Conservation (phyloP, 1,284 basidiomycete genomes). For the Microbotryum saponariae region DNA sequence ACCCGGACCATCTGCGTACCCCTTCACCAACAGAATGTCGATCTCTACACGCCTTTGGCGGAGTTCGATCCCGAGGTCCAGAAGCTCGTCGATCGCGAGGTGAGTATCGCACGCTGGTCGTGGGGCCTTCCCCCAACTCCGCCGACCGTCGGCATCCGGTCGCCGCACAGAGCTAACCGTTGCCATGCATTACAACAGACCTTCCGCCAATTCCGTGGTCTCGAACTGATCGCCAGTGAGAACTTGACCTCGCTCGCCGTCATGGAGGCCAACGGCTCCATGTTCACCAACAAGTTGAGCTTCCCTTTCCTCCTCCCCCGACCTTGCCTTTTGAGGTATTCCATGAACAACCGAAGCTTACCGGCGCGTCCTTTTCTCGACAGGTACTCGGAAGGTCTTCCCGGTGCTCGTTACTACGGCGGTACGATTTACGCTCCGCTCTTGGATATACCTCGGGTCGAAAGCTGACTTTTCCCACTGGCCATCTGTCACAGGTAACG, state of each 20-base stretch:
- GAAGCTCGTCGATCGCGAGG: conserved; percentile 96
- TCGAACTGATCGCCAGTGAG: conserved; percentile 95
- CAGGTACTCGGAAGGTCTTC: conserved; percentile 45
- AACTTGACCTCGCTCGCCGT: conserved; percentile 88
- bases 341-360: not conserved
- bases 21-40: conserved; percentile 31
- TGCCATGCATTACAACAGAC: conserved; percentile 10
- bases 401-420: conserved; percentile 93
- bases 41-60: conserved; percentile 75
- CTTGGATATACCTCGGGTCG: not conserved
- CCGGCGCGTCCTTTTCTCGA: no score
- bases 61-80: conserved; percentile 91
- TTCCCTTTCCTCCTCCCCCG: not conserved
- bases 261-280: conserved; percentile 98
- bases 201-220: conserved; percentile 79
- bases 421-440: conserved; percentile 41
- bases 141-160: not conserved
- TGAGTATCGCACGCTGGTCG: conserved; percentile 1
- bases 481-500: conserved; percentile 36
- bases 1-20: conserved; percentile 29
- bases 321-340: not conserved
- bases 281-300: conserved; percentile 54
- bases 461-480: not conserved
- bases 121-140: not conserved
- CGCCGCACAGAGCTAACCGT: not conserved